Conservation (phyloP, 2,329 filamentous ascomycete genomes). For the Grosmannia penicillata region DNA sequence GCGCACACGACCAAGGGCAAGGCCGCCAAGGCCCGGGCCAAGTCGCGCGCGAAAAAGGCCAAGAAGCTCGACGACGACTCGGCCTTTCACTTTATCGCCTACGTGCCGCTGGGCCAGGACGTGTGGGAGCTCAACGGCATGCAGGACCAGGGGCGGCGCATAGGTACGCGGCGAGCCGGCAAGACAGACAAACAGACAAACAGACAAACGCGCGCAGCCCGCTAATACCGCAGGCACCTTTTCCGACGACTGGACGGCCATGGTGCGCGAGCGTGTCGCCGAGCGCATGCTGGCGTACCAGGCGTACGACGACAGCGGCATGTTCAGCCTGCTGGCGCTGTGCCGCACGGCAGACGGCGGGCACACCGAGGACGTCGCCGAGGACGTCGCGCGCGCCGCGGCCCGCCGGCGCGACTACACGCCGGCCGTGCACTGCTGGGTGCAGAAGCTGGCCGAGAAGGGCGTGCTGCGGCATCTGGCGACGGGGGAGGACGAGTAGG, state of each 20-base stretch:
- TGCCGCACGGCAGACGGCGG: conserved; percentile 26
- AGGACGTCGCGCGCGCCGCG: conserved; percentile 32
- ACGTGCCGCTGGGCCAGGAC: conserved; percentile 62
- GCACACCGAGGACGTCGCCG: conserved; percentile 18
- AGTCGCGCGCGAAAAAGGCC: conserved; percentile 13
- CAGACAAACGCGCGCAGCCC: too few species aligned
- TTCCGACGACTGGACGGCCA: conserved; percentile 47
- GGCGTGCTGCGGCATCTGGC: conserved; percentile 35
- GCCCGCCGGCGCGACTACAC: conserved; percentile 53
- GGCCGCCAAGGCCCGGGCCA: conserved; percentile 9
- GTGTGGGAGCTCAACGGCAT: conserved; percentile 94
- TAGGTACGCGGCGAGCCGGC: conserved; percentile 37
- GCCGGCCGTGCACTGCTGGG: conserved; percentile 52
- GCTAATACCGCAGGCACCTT: conserved; percentile 21
- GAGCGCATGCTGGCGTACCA: conserved; percentile 37
- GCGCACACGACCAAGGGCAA: conserved; percentile 9
- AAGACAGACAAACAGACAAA: too few species aligned
- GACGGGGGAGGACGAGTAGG: conserved; percentile 4
- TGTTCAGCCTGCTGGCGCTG: conserved; percentile 54
- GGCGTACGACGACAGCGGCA: conserved; percentile 5
- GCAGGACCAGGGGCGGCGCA: conserved; percentile 54
- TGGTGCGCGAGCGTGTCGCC: conserved; percentile 50
- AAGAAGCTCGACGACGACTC: conserved; percentile 53
- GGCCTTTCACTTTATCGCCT: conserved; percentile 95
- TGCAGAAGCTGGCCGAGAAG: conserved; percentile 53